A percentile compares a stretch with the other conserved stretches of the same genome.
Evolutionary conservation across 164 flowering plant genomes (phyloP).

Genomic region (Vitis labrusca): DNA sequence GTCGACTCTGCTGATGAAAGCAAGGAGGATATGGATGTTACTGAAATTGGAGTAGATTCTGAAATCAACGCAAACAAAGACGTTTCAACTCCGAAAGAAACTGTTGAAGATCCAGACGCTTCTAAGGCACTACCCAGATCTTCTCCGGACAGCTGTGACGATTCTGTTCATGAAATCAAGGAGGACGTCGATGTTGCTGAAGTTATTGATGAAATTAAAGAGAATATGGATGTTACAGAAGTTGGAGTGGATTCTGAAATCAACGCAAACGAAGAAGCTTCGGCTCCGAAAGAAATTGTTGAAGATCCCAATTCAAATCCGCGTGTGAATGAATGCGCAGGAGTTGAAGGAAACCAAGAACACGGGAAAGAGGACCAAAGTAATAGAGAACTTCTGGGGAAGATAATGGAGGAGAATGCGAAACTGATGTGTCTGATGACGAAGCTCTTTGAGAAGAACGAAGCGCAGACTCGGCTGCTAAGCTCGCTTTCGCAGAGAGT

Average conservation of each 20-base stretch:
- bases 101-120: background rate
- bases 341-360: background rate
- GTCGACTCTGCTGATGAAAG: background rate
- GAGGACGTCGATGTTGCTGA: too few relatives aligned
- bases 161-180: too few relatives aligned
- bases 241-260: too few relatives aligned
- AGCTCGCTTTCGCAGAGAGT: slow-evolving; percentile 50
- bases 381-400: slow-evolving; percentile 37
- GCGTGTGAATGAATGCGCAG: background rate
- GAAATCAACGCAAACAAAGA: background rate
- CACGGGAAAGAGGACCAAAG: slow-evolving; percentile 9
- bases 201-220: too few relatives aligned
- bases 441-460: slow-evolving; percentile 49
- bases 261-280: too few relatives aligned
- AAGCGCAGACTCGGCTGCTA: slow-evolving; percentile 40
- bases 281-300: too few relatives aligned
- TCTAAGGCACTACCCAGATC: too few relatives aligned
- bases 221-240: too few relatives aligned
- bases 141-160: too few relatives aligned
- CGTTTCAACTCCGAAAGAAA: background rate
- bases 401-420: slow-evolving; percentile 51
- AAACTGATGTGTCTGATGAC: slow-evolving; percentile 53
- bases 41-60: background rate
- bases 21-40: background rate
- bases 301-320: background rate